Evolutionary conservation across 2,329 filamentous ascomycete genomes (phyloP), one percentile per base, ranked within the genome.

Genomic region (Botrytis pseudocinerea): DNA sequence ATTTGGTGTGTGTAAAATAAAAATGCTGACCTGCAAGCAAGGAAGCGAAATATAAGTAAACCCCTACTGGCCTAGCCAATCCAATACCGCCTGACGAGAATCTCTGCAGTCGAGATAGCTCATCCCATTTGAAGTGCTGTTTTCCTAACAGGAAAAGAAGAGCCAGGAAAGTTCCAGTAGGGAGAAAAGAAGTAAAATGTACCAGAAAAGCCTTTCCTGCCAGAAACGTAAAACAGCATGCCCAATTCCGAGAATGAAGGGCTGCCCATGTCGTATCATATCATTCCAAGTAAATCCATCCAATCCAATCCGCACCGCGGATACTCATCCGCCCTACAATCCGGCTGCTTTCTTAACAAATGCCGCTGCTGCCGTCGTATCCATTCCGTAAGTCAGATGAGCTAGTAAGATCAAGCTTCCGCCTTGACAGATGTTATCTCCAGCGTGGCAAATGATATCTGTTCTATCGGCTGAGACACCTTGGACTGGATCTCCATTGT

Each of bases 321-420:
- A 54, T 9, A 28, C 14, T 54, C 16, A 18, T 25, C 35, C 1
- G 5, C 12, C 18, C n/a, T 44, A 71, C 25, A 57, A 44, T 2
- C 69, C 61, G 10, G 51, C 62, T 32, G 63, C 61, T 48, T 38
- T 44, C 40, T 59, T 68, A 4, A 68, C 75, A 74, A 79, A 80
- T 71, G 70, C 74, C 6, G 78, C 78, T 9, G 78, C 78, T 20
- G 46, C 65, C 4, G 42, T 60, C 25, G 76, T 74, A 77, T 79
- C 77, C 14, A 32, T 40, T 10, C 72, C 71, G 69, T 79, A 80
- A 44, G 71, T 77, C 42, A 80, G 64, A 76, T 80, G 79, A 18
- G 59, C 48, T 8, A 64, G 18, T 3, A 57, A 48, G 25, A 80
- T 73, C 35, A 57, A 25, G 48, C 72, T 48, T 9, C 77, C 76